phyloP scores from a whole-genome alignment of 2,329 filamentous ascomycete species.

The Colletotrichum caudatum region DNA sequence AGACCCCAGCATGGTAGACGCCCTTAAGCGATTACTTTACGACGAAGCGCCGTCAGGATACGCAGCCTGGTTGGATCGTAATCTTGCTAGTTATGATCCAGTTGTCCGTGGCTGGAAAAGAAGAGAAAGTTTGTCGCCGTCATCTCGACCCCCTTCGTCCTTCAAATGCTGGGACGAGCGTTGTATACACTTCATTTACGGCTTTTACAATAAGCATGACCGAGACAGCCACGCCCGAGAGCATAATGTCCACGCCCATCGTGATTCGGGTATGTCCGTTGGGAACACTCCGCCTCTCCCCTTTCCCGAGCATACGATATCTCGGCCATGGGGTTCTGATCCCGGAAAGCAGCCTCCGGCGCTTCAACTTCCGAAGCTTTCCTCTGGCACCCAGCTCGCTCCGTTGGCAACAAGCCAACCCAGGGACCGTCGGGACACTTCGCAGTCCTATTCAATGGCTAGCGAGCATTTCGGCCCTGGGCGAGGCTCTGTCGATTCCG shows the following conservation, averaged over 20 bases:
- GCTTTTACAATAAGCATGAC: slow-evolving; percentile 63
- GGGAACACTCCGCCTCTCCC: slow-evolving; percentile 52
- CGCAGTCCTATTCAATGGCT: slow-evolving; percentile 55
- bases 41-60: slow-evolving; percentile 62
- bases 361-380: slow-evolving; percentile 55
- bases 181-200: slow-evolving; percentile 70
- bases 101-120: slow-evolving; percentile 57
- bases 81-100: slow-evolving; percentile 62
- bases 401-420: slow-evolving; percentile 51
- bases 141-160: slow-evolving; percentile 53
- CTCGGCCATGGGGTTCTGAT: slow-evolving; percentile 51
- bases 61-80: slow-evolving; percentile 64
- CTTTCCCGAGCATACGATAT: slow-evolving; percentile 51
- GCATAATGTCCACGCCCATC: slow-evolving; percentile 55
- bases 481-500: slow-evolving; percentile 59
- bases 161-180: slow-evolving; percentile 68
- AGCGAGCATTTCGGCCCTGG: slow-evolving; percentile 52
- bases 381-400: slow-evolving; percentile 51
- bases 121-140: slow-evolving; percentile 53
- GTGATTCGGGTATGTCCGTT: slow-evolving; percentile 60
- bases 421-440: slow-evolving; percentile 57
- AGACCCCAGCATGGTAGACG: slow-evolving; percentile 55
- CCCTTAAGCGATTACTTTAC: slow-evolving; percentile 52
- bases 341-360: slow-evolving; percentile 47
- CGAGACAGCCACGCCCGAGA: slow-evolving; percentile 64